Percentiles rank a stretch among this genome's conserved stretches.
These are phyloP conservation scores for Closterium sp. DNA, from an alignment of 139 green algal genomes.

Conservation along the genomic window DNA sequence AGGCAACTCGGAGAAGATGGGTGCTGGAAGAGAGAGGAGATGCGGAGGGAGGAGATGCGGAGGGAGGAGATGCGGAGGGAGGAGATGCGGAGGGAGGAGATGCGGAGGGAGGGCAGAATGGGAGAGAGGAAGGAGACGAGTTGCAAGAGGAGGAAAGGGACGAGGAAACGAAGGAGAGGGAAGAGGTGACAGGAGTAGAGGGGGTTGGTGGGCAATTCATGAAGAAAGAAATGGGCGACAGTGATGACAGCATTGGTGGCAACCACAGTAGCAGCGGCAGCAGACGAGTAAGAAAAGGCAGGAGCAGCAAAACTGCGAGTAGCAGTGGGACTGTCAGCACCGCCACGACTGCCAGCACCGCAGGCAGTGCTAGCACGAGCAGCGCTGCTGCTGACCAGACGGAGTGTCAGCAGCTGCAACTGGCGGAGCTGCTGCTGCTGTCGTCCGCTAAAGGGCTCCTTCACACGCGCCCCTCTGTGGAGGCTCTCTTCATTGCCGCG, in stretches of 20 bases:
- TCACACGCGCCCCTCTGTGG: background rate
- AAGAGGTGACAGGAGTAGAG: background rate
- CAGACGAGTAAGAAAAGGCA: background rate
- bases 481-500: background rate
- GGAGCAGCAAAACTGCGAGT: background rate
- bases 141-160: background rate
- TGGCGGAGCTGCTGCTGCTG: conserved; percentile 2
- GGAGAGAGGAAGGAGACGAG: background rate
- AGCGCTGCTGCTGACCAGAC: background rate
- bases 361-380: background rate
- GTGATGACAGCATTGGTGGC: background rate
- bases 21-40: background rate
- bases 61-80: no score
- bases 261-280: background rate
- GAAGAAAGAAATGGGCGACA: background rate
- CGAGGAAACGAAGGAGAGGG: background rate
- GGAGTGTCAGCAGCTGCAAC: background rate
- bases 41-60: background rate
- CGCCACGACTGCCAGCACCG: no score
- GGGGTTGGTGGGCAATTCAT: background rate
- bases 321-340: background rate
- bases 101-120: background rate
- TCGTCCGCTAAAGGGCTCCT: background rate
- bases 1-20: background rate
- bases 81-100: background rate